Conservation (phyloP, 345 rosid species). For the Lepidium aucheri region DNA sequence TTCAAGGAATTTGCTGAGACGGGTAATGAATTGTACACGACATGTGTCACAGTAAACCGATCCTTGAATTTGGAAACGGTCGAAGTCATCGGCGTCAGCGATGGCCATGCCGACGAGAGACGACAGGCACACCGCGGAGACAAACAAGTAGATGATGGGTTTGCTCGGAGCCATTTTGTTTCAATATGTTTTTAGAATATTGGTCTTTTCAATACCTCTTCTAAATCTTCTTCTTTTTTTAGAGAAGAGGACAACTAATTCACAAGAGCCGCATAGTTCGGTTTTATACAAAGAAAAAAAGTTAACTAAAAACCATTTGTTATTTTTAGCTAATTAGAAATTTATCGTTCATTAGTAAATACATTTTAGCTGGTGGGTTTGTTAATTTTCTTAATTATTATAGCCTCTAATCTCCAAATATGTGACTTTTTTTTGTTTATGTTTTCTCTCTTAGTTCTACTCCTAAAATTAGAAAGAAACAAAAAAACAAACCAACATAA, state of each 20-base stretch:
- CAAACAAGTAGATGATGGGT: constrained; percentile 26
- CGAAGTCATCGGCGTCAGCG: constrained; percentile 20
- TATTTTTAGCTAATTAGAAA: constrained; percentile 1
- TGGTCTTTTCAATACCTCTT: constrained; percentile 5
- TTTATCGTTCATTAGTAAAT: not conserved
- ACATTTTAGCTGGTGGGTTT: not conserved
- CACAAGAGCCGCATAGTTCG: constrained; percentile 9
- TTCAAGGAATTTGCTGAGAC: constrained; percentile 34
- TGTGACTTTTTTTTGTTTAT: not conserved
- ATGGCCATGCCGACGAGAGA: constrained; percentile 25
- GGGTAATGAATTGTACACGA: constrained; percentile 48
- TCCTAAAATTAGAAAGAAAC: constrained; percentile 15
- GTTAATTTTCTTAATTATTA: constrained; percentile 2
- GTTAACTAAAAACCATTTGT: not conserved
- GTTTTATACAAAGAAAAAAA: not conserved
- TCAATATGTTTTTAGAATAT: not conserved
- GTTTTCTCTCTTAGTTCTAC: not conserved
- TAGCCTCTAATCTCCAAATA: constrained; percentile 4
- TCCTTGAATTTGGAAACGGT: constrained; percentile 39
- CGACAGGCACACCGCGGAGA: constrained; percentile 39
- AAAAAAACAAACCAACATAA: not conserved
- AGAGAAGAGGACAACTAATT: constrained; percentile 26
- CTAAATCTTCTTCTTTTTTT: not conserved
- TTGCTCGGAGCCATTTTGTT: constrained; percentile 21
- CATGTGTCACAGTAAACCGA: constrained; percentile 58